Base-by-base conservation (phyloP, 192 early-diverging fungal genomes). In the Pilobolus umbonatus region DNA sequence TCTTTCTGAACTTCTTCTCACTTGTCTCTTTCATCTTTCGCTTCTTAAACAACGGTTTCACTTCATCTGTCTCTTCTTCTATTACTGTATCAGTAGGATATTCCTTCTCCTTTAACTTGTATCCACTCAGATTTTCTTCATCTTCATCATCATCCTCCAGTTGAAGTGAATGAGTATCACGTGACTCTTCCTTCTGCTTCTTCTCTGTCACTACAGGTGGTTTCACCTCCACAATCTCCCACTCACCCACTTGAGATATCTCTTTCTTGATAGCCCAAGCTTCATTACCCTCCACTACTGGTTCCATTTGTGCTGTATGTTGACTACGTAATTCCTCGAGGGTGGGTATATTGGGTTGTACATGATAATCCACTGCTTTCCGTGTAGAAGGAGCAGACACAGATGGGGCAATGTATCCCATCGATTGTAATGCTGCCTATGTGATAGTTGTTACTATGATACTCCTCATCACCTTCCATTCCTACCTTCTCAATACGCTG, bases 401-500 rank as follows among this genome's bases (percentile, higher is more conserved):
- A 5, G 39, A 17, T 15, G 19, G 15, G 19, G 14, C 14, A 12
- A 17, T 17, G 14, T 12, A 4, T 15, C 39, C 39, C 39, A 42
- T 42, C 4, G 52, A 29, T 54, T 54, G 31, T 24, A 21, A 21
- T 11, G 52, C 52, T 12, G 52, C 52, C 52, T 54, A 54, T 21
- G 3, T 35, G 10, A 22, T 24, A 32, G 9, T n/a, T 9, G 22
- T 34, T 10, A 21, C 12, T 34, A 49, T 29, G 6, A 2, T 17
- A 3, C 35, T 50, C 3, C 6, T 4, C 24, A 3, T 17, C 14
- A 15, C 15, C 17, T 53, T 53, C 25, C 4, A 15, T 43, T 55
- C 5, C 29, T 59, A 59, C 57, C 57, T 46, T 59, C 43, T 88
- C 87, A 51, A 92, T 89, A 32, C 72, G 80, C 35, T 90, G 79